Percentiles rank a stretch among this genome's conserved stretches.
These are phyloP conservation scores for Calcarisporium arbuscula DNA, from an alignment of 2,329 filamentous ascomycete species.

Conservation along the genomic window DNA sequence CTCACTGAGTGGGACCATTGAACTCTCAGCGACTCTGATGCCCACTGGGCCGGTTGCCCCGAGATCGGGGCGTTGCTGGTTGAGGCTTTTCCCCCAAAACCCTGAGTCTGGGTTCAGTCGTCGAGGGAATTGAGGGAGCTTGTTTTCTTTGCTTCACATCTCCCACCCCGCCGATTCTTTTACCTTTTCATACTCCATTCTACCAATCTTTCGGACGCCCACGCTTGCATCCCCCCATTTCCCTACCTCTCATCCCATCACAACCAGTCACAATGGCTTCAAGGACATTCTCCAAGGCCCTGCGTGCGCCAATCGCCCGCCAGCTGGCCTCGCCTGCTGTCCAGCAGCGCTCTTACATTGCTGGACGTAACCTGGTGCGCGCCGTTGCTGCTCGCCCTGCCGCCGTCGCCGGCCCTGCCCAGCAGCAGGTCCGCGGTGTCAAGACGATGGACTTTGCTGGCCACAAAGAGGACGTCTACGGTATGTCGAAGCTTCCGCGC, in stretches of 20 bases:
- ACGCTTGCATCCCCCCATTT: constrained; percentile 18
- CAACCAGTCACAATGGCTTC: constrained; percentile 64
- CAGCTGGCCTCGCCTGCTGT: constrained; percentile 55
- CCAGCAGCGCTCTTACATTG: constrained; percentile 58
- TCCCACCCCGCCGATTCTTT: constrained; percentile 6
- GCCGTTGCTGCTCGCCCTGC: constrained; percentile 47
- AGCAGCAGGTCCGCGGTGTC: constrained; percentile 78
- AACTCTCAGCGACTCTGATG: too few species aligned
- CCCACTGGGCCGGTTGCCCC: too few species aligned
- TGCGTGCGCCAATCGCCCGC: constrained; percentile 57
- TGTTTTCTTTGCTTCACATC: constrained; percentile 3
- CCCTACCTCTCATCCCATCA: constrained; percentile 18
- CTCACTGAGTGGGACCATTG: too few species aligned
- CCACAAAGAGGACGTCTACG: constrained; percentile 88
- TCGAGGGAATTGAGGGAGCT: too few species aligned
- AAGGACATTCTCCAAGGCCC: constrained; percentile 63
- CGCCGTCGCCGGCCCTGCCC: constrained; percentile 40
- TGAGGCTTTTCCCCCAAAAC: too few species aligned
- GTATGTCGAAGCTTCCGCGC: constrained; percentile 39
- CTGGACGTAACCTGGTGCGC: constrained; percentile 50
- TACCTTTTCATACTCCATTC: constrained; percentile 3
- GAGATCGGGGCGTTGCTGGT: too few species aligned
- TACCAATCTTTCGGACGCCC: too few species aligned
- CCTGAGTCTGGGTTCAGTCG: too few species aligned
- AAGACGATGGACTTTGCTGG: constrained; percentile 99